These are phyloP conservation scores for Verticillium isaacii DNA, from an alignment of 2,329 filamentous ascomycete species.

Conservation along the genomic window DNA sequence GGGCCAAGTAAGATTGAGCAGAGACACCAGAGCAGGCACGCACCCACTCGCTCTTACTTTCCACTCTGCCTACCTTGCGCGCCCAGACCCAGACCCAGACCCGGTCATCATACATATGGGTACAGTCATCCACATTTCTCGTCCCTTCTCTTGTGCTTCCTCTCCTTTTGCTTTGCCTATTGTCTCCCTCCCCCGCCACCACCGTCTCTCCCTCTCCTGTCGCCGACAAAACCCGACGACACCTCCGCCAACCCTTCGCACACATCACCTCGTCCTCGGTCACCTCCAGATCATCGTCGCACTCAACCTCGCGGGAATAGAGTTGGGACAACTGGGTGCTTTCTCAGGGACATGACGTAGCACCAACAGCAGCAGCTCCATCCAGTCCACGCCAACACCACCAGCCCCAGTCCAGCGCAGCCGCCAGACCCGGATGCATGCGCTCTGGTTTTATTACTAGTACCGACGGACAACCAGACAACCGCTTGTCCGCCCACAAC, in stretches of 20 bases:
- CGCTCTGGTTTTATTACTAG: not conserved
- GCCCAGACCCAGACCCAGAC: not conserved
- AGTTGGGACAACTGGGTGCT: not conserved
- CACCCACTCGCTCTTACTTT: not conserved
- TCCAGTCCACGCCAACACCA: not conserved
- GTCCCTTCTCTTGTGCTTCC: not conserved
- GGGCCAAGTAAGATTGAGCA: not conserved
- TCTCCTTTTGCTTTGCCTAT: not conserved
- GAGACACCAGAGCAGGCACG: not conserved
- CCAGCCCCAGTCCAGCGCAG: not conserved
- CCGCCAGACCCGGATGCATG: not conserved
- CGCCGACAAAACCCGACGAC: not conserved
- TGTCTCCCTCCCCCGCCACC: not conserved
- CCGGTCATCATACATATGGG: constrained; percentile 2
- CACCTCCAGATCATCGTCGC: not conserved
- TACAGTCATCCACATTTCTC: not conserved
- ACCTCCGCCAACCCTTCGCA: not conserved
- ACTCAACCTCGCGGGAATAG: not conserved
- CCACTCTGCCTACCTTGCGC: not conserved
- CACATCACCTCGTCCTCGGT: not conserved
- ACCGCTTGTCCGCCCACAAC: not conserved
- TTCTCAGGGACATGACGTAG: not conserved
- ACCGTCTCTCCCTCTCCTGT: not conserved
- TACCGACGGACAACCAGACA: not conserved
- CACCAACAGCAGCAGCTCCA: not conserved